Base-by-base conservation (phyloP, 495 filamentous ascomycete species). In the Penicillium roqueforti region DNA sequence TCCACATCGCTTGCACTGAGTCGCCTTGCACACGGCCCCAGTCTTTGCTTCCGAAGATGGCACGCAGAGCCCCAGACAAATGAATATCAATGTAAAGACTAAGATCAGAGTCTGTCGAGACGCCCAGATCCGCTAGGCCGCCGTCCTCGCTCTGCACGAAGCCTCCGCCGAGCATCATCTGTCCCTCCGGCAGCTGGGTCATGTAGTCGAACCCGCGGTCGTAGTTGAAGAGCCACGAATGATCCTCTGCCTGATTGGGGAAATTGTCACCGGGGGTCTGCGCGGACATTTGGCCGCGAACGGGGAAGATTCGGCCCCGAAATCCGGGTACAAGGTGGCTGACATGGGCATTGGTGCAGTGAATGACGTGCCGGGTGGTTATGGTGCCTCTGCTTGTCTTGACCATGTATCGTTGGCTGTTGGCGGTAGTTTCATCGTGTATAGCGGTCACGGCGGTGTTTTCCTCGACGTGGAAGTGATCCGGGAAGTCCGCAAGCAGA, bases 271-370 rank as follows among this genome's bases (percentile, higher is more conserved):
- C 68, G 2, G 88, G 86, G 0, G 80, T 56, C 10, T 93, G 79
- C 0, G 87, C 83, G 23, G 81, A 83, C 77, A 81, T 81, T 37
- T 77, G 73, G 0, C 74, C 79, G 7, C 76, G 75, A 0, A 90
- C 84, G 0, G 91, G 91, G 28, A 89, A 86, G 52, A 95, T 84
- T 13, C 89, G 72, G 50, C 86, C 86, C 22, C 73, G 66, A 50
- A 95, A 84, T 0, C 68, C 63, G 0, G 87, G 89, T 9, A 95
- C 74, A 3, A 95, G 75, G 55, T 87, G 77, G 0, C 83, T 83
- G 0, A 87, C 90, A 55, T 91, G 89, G 3, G 72, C 91, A 57
- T 96, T 95, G 1, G 88, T 92, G 9, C 86, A 84, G 37, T 95
- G 79, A 6, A 95, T 76, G 19, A 95, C 77, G 47, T 84, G 75